Evolutionary conservation across 83 land plant species (phyloP).

Genomic region (Larix sibirica): DNA sequence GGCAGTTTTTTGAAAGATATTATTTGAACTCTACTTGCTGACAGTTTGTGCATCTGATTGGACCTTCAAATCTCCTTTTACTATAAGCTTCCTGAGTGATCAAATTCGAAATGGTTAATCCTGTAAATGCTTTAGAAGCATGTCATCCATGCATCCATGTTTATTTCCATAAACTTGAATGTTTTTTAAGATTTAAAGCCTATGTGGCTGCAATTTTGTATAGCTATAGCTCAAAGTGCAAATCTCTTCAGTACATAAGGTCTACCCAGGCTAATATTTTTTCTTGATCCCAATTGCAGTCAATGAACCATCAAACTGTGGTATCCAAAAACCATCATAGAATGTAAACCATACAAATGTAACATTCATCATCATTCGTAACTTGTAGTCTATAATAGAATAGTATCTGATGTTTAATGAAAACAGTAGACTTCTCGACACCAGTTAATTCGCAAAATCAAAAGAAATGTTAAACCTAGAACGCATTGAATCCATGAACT

Average conservation of each 20-base stretch:
- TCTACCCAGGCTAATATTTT: background rate
- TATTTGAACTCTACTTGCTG: too few species aligned
- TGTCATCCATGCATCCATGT: background rate
- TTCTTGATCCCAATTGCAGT: background rate
- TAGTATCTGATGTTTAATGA: background rate
- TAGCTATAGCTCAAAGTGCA: constrained; percentile 1
- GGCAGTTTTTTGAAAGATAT: too few species aligned
- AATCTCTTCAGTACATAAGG: background rate
- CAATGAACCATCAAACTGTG: background rate
- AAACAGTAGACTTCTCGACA: background rate
- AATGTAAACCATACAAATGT: background rate
- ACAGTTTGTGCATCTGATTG: too few species aligned
- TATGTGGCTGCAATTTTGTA: background rate
- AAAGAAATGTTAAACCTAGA: background rate
- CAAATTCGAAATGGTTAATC: background rate
- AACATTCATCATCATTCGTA: background rate
- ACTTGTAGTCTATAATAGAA: background rate
- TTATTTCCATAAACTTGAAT: background rate
- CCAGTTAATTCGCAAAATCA: background rate
- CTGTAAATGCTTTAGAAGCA: background rate
- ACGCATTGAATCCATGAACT: background rate
- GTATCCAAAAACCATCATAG: background rate
- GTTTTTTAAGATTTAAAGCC: background rate
- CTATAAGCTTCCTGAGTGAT: background rate
- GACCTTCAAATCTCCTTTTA: background rate